These are phyloP conservation scores for Termitomyces sp. DNA, from an alignment of 768 basidiomycete genomes.

Conservation along the genomic window DNA sequence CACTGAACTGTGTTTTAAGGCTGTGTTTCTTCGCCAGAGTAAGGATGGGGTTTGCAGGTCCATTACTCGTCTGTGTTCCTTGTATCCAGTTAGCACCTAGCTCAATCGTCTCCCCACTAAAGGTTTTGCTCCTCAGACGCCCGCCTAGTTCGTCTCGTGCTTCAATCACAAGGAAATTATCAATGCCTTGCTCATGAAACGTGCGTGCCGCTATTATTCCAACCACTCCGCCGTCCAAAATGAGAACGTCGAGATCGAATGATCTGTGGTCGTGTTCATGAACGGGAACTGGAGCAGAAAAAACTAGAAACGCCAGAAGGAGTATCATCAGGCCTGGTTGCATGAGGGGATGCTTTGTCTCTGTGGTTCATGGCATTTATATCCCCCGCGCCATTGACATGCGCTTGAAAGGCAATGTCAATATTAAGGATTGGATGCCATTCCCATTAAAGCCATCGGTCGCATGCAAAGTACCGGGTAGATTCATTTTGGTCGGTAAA, in stretches of 20 bases:
- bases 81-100: constrained; percentile 60
- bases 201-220: constrained; percentile 63
- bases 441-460: too few species aligned
- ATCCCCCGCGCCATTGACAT: background rate
- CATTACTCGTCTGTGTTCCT: constrained; percentile 38
- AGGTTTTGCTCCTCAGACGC: constrained; percentile 42
- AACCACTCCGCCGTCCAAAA: constrained; percentile 62
- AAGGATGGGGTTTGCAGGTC: constrained; percentile 56
- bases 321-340: too few species aligned
- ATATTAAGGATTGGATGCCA: too few species aligned
- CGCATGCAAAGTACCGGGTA: too few species aligned
- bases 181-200: constrained; percentile 44
- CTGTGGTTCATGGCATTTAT: too few species aligned
- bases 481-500: too few species aligned
- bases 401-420: too few species aligned
- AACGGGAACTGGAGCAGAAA: background rate
- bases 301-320: background rate
- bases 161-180: constrained; percentile 56
- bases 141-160: constrained; percentile 56
- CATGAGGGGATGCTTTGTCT: too few species aligned
- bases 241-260: constrained; percentile 38
- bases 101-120: constrained; percentile 50
- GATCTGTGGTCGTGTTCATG: background rate
- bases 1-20: constrained; percentile 37
- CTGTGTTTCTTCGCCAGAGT: constrained; percentile 50